Base-by-base conservation (phyloP, 805 yeast species). In the Maudiozyma turicensis region DNA sequence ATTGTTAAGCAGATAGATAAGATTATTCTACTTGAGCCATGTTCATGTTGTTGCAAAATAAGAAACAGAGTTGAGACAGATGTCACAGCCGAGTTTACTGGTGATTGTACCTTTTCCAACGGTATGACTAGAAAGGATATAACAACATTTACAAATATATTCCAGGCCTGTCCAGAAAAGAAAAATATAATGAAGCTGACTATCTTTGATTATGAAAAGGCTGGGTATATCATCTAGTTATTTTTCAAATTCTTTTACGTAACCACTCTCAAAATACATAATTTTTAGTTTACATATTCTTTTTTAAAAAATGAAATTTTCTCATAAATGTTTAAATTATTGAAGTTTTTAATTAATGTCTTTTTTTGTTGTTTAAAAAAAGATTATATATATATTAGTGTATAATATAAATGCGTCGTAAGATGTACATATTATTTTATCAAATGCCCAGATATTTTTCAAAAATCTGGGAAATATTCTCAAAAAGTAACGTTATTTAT, bases 101-200 rank as follows among this genome's bases (percentile, higher is more conserved):
- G 45, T 34, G 38, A 37, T n/a, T 52, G 52, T 33, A 43, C 38
- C 13, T 82, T 81, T 57, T 75, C 83, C 35, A 81, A 78, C 59
- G 88, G 87, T 3, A 78, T 78, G 58, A 81, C 85, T 7, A 77
- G 81, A 14, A 42, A 20, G 31, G 65, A 61, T 43, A 60, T 61
- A 7, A 54, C 48, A 41, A 51, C 53, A 15, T 61, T 58, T 37
- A 44, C 57, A 26, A 57, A 56, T 44, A 57, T 61, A 15, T 37
- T 52, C 13, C 35, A 40, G 8, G 10, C 10, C 14, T 49, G 51
- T 28, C 42, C 52, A 6, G 50, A 44, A 14, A 46, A 48, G n/a
- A 53, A 49, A 26, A 32, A 52, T 31, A 55, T 59, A 40, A 50
- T 46, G 20, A 56, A 60, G 11, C 49, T 58, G 48, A 53, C 52